A percentile compares a stretch with the other conserved stretches of the same genome.
Conservation (phyloP, 2,329 filamentous ascomycete genomes). For the Colletotrichum sp. region DNA sequence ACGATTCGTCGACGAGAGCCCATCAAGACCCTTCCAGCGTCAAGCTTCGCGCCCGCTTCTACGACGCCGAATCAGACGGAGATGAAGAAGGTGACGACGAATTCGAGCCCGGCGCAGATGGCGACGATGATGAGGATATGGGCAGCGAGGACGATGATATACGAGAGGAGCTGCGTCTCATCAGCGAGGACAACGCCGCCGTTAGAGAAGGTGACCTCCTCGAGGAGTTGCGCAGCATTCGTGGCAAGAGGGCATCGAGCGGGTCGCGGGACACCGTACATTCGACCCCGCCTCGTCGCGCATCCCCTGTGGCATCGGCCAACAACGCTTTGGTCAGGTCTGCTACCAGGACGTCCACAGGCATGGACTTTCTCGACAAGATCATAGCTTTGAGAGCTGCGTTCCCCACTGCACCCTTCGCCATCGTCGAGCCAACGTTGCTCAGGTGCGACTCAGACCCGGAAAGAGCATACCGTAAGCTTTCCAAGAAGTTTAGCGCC, state of each 20-base stretch:
- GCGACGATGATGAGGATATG: conserved; percentile 23
- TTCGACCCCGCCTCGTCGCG: neutral
- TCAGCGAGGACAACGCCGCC: conserved; percentile 44
- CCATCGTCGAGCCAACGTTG: conserved; percentile 41
- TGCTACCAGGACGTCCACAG: neutral
- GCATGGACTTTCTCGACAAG: conserved; percentile 32
- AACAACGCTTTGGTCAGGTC: conserved; percentile 4
- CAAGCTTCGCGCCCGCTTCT: conserved; percentile 32
- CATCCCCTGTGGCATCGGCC: neutral
- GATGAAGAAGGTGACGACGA: conserved; percentile 27
- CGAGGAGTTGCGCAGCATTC: conserved; percentile 18
- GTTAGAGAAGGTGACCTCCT: conserved; percentile 26
- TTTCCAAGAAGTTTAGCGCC: conserved; percentile 29
- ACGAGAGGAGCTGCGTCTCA: conserved; percentile 46
- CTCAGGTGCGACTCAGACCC: conserved; percentile 37
- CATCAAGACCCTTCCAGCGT: conserved; percentile 25
- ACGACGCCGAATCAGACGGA: conserved; percentile 32
- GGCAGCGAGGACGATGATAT: conserved; percentile 20
- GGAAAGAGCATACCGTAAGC: conserved; percentile 39
- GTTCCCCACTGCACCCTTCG: conserved; percentile 45
- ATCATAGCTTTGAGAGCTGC: conserved; percentile 43
- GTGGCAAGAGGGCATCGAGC: neutral
- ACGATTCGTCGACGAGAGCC: conserved; percentile 19
- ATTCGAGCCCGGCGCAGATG: conserved; percentile 14
- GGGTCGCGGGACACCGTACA: neutral